Evolutionary conservation across 306 rosid genomes (phyloP), one percentile per base, ranked within the genome.

Genomic region (Crotalaria pallida): DNA sequence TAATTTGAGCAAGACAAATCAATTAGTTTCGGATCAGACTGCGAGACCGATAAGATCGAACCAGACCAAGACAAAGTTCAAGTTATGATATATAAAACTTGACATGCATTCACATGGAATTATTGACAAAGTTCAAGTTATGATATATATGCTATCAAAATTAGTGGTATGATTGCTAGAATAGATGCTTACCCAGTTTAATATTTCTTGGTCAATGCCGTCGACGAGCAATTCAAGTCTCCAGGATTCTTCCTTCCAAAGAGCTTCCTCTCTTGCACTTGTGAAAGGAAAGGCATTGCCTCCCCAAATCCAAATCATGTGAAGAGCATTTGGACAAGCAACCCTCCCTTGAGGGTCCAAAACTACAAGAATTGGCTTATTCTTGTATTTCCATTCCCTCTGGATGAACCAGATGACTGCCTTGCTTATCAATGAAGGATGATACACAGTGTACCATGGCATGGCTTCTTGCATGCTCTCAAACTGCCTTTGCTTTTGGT

Each of bases 231-330:
- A 68, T 77, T 83, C 93, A 19, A 83, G 84, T 66, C 82, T 74
- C 90, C 90, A 85, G 9, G 71, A 79, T 77, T 88, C 93, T 31
- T 85, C 90, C 67, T 67, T 83, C 93, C 90, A 88, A 0, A 88
- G 81, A 61, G 69, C 68, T 83, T 88, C 90, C 65, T 88, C 93
- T 58, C 65, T 83, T 18, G 52, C 6, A 60, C 79, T 88, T 6
- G 90, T 85, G 78, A 88, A 85, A 64, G 93, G 93, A 69, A 80
- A 88, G 18, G 93, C 93, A 23, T 63, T 69, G 45, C 86, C 83
- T 71, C 88, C 90, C 90, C 90, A 88, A 72, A 85, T 88, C 85
- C 88, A 88, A 86, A 88, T 88, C 93, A 88, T 88, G 79, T 85
- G 93, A 34, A 88, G 76, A 55, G 93, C 93, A 55, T 88, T 88